Conservation (phyloP, 129 eudicot genomes). For the Arctium minus region DNA sequence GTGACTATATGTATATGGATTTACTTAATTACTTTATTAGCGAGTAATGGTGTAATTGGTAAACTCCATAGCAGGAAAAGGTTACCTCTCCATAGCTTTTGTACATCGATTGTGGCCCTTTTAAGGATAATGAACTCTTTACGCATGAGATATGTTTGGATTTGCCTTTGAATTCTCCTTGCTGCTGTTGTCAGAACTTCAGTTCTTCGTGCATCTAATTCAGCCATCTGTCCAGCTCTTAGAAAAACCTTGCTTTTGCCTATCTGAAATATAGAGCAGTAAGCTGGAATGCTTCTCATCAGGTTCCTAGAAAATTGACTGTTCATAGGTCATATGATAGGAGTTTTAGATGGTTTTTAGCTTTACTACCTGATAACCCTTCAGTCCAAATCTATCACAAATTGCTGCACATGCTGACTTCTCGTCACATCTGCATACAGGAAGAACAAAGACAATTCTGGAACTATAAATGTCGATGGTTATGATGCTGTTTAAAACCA, state of each 20-base stretch:
- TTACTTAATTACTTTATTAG: background rate
- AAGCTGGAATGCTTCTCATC: conserved; percentile 11
- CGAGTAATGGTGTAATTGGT: background rate
- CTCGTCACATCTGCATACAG: conserved; percentile 71
- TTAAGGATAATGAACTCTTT: conserved; percentile 69
- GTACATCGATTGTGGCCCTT: conserved; percentile 66
- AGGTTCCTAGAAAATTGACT: background rate
- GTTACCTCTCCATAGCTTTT: conserved; percentile 95
- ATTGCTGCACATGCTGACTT: conserved; percentile 87
- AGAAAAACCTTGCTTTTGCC: conserved; percentile 95
- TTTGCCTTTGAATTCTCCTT: conserved; percentile 85
- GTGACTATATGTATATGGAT: background rate
- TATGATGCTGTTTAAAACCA: background rate
- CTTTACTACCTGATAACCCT: conserved; percentile 83
- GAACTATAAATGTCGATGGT: background rate
- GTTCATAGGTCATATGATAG: background rate
- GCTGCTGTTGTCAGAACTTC: conserved; percentile 90
- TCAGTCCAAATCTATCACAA: conserved; percentile 84
- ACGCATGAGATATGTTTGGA: conserved; percentile 79
- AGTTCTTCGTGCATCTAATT: conserved; percentile 91
- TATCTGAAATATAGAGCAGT: conserved; percentile 49
- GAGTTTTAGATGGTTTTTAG: background rate
- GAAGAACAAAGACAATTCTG: conserved; percentile 4
- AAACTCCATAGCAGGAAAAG: background rate
- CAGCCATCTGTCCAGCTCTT: conserved; percentile 99